phyloP scores from a whole-genome alignment of 75 land plant genomes.

The Cryptomeria japonica region DNA sequence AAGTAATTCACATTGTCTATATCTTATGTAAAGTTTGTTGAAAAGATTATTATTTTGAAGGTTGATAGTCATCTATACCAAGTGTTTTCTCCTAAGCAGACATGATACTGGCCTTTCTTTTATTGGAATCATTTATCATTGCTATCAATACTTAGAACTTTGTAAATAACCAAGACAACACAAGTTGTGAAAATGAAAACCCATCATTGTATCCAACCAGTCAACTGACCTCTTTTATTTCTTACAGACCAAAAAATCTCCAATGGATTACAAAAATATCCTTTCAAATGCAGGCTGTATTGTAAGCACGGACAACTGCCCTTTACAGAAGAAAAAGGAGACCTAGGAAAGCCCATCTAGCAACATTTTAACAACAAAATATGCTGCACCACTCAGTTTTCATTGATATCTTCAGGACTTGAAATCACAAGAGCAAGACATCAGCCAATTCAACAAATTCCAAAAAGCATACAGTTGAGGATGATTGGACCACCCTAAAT shows the following conservation, averaged over 20 bases:
- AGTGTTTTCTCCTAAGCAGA: background rate
- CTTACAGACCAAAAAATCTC: background rate
- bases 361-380: too few relatives aligned
- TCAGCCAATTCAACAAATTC: too few relatives aligned
- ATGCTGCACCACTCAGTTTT: too few relatives aligned
- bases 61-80: background rate
- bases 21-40: background rate
- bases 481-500: too few relatives aligned
- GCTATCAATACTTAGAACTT: too few relatives aligned
- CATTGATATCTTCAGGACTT: too few relatives aligned
- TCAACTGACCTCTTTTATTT: background rate
- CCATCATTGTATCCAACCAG: background rate
- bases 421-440: too few relatives aligned
- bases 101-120: background rate
- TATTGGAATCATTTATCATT: background rate
- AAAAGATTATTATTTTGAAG: background rate
- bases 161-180: background rate
- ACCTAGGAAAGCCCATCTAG: too few relatives aligned
- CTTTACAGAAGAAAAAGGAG: too few relatives aligned
- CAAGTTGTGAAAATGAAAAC: background rate
- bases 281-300: background rate
- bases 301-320: too few relatives aligned
- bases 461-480: too few relatives aligned
- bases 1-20: slow-evolving; percentile 46
- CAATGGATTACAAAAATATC: background rate